Conservation (phyloP, 768 basidiomycete species). For the Stropharia rugosoannulata region DNA sequence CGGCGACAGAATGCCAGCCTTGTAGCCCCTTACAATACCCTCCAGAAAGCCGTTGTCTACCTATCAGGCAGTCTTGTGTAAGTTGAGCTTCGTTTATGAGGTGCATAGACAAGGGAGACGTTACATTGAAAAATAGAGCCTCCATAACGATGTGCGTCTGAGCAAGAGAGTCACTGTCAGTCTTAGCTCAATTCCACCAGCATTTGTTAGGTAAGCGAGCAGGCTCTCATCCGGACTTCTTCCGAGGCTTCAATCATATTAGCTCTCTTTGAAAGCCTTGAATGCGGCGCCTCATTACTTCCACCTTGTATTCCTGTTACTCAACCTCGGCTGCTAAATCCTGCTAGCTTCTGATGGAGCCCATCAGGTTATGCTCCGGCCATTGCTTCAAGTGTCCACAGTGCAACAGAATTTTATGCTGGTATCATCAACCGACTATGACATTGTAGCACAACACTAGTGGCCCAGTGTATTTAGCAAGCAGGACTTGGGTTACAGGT, state of each 20-base stretch:
- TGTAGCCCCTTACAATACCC: constrained; percentile 88
- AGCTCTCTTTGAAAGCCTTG: too few species aligned
- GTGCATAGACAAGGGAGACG: constrained; percentile 1
- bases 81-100: constrained; percentile 20
- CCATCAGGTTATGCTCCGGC: too few species aligned
- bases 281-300: too few species aligned
- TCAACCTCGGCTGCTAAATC: too few species aligned
- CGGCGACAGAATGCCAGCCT: constrained; percentile 86
- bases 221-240: background rate
- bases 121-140: constrained; percentile 87
- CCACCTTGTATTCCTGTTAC: too few species aligned
- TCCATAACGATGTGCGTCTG: constrained; percentile 53
- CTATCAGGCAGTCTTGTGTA: constrained; percentile 36
- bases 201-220: background rate
- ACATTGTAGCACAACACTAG: too few species aligned
- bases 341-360: too few species aligned
- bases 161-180: background rate
- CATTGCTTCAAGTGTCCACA: too few species aligned
- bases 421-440: too few species aligned
- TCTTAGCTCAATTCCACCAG: background rate
- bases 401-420: too few species aligned
- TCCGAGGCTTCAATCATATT: background rate
- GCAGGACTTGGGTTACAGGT: too few species aligned
- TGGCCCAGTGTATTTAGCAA: too few species aligned
- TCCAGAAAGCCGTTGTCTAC: constrained; percentile 76